Evolutionary conservation across 495 filamentous ascomycete genomes (phyloP).

Genomic region (Arthonia radiata): DNA sequence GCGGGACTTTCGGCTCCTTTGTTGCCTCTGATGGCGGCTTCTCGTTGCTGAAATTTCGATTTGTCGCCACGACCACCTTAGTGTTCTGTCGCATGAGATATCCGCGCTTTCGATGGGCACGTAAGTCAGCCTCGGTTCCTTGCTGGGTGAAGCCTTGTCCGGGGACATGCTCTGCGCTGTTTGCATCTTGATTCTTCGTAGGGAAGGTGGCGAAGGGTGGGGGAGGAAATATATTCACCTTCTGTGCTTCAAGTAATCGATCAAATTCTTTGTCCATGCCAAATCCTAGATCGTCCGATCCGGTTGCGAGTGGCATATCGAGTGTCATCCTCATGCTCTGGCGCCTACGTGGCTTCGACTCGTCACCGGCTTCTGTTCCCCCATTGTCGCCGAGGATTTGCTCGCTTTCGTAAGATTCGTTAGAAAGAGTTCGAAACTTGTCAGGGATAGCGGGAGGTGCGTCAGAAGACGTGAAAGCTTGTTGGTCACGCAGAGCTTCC

Average conservation of each 20-base stretch:
- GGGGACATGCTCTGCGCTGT: conserved; percentile 6
- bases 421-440: no score
- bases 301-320: conserved; percentile 36
- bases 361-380: conserved; percentile 3
- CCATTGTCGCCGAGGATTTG: no score
- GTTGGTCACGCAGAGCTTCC: conserved; percentile 57
- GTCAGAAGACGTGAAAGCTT: neutral
- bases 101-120: conserved; percentile 50
- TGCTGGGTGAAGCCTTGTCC: conserved; percentile 11
- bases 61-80: conserved; percentile 77
- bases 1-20: neutral
- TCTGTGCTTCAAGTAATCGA: conserved; percentile 86
- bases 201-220: conserved; percentile 6
- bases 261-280: conserved; percentile 86
- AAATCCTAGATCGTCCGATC: conserved; percentile 37
- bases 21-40: conserved; percentile 6
- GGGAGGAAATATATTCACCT: conserved; percentile 31
- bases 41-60: conserved; percentile 22
- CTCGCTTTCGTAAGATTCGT: no score
- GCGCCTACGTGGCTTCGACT: conserved; percentile 7
- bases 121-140: no score
- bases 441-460: conserved; percentile 20
- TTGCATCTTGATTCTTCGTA: conserved; percentile 6
- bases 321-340: conserved; percentile 31
- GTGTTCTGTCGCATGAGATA: conserved; percentile 98